These are phyloP conservation scores for Kodamaea kaohsiungensis DNA, from an alignment of 805 yeast species.

Conservation along the genomic window DNA sequence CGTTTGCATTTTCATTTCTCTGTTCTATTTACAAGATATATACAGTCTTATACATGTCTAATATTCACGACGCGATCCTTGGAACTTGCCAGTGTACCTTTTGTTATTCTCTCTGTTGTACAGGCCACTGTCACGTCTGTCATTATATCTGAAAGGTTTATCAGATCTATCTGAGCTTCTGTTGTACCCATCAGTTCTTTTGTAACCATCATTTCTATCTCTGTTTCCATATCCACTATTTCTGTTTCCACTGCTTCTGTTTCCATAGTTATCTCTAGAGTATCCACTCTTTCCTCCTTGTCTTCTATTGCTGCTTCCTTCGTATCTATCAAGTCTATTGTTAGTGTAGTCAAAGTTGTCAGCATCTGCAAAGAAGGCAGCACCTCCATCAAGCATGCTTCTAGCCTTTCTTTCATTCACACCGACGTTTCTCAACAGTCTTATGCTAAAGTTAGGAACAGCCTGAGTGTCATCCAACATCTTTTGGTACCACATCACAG, in stretches of 20 bases:
- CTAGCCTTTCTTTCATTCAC: constrained; percentile 4
- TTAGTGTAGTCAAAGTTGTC: constrained; percentile 14
- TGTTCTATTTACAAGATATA: constrained; percentile 6
- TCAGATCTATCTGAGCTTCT: not conserved
- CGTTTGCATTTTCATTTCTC: not conserved
- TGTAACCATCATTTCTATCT: not conserved
- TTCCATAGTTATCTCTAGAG: constrained; percentile 13
- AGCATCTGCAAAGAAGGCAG: constrained; percentile 7
- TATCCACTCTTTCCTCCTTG: constrained; percentile 1
- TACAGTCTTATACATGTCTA: not conserved
- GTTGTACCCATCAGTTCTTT: not conserved
- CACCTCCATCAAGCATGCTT: constrained; percentile 27
- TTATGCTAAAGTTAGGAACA: not conserved
- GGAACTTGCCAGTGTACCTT: constrained; percentile 5
- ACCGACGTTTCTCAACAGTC: constrained; percentile 7
- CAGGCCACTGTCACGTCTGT: not conserved
- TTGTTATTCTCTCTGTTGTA: not conserved
- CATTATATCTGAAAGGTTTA: not conserved
- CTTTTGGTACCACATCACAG: constrained; percentile 25
- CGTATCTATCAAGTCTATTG: constrained; percentile 3
- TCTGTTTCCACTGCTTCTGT: constrained; percentile 15
- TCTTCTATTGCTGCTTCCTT: not conserved
- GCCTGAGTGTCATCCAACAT: constrained; percentile 14
- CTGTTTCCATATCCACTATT: constrained; percentile 7
- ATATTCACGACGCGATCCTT: constrained; percentile 9